phyloP scores from a whole-genome alignment of 1,139 yeast species.

The Lodderomyces elongisporus region DNA sequence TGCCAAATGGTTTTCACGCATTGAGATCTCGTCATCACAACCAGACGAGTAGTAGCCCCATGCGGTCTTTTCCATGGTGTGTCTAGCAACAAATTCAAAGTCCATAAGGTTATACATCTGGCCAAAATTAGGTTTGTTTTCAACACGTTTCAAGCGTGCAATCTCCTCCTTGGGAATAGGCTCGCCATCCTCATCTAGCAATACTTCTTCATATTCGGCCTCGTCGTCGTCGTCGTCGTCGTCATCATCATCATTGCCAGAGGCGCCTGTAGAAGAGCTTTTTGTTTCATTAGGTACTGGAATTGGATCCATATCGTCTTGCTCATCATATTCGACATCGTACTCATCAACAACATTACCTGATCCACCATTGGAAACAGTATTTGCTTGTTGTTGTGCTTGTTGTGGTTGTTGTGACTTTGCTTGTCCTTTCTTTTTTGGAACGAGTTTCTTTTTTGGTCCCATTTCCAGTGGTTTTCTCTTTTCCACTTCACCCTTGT shows the following conservation, averaged over 20 bases:
- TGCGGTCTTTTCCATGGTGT: slow-evolving; percentile 63
- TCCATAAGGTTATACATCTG: slow-evolving; percentile 69
- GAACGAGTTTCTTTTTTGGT: no score
- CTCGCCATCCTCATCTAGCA: slow-evolving; percentile 30
- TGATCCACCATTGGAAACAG: background rate
- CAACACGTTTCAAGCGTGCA: slow-evolving; percentile 20
- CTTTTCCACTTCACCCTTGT: slow-evolving; percentile 30
- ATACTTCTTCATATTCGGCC: slow-evolving; percentile 20
- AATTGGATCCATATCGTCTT: slow-evolving; percentile 30
- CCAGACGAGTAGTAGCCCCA: slow-evolving; percentile 94
- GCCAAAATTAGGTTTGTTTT: slow-evolving; percentile 56
- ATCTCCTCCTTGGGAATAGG: slow-evolving; percentile 30
- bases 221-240: no score
- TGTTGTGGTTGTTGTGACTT: slow-evolving; percentile 3
- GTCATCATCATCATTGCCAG: slow-evolving; percentile 2
- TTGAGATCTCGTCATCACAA: slow-evolving; percentile 84
- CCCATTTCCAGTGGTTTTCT: slow-evolving; percentile 12
- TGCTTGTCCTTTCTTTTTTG: slow-evolving; percentile 2
- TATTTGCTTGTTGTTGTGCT: background rate
- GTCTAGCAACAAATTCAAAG: slow-evolving; percentile 80
- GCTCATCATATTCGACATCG: slow-evolving; percentile 46
- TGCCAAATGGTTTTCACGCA: slow-evolving; percentile 85
- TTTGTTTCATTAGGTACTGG: slow-evolving; percentile 18
- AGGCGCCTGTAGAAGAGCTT: slow-evolving; percentile 5
- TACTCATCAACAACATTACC: slow-evolving; percentile 33